Evolutionary conservation across 768 basidiomycete genomes (phyloP).

Genomic region (Trametes cinnabarina): DNA sequence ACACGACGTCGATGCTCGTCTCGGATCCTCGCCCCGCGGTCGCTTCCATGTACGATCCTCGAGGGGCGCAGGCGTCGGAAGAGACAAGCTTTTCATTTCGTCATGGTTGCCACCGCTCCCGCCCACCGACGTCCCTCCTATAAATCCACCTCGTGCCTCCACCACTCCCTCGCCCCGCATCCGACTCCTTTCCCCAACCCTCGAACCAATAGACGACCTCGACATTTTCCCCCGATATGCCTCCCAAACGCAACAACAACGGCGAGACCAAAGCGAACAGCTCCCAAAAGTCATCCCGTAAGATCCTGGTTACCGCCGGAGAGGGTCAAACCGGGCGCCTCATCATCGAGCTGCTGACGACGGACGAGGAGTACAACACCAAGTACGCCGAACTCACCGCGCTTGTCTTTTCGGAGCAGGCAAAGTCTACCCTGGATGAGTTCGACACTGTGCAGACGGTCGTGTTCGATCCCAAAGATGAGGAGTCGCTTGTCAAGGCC

Average conservation of each 20-base stretch:
- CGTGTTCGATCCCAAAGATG: constrained; percentile 20
- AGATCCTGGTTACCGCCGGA: constrained; percentile 24
- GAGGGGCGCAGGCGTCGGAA: neutral
- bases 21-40: neutral
- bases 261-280: neutral
- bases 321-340: constrained; percentile 33
- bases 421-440: constrained; percentile 18
- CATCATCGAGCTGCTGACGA: constrained; percentile 29
- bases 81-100: neutral
- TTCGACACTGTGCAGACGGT: constrained; percentile 17
- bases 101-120: neutral
- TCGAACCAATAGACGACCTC: neutral
- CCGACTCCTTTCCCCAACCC: neutral
- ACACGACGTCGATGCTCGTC: neutral
- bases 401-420: constrained; percentile 23
- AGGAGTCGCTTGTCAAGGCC: constrained; percentile 16
- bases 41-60: neutral
- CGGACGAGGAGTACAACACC: constrained; percentile 22
- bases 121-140: neutral
- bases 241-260: constrained; percentile 15
- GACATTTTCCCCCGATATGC: constrained; percentile 1
- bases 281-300: constrained; percentile 17
- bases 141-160: neutral
- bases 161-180: neutral
- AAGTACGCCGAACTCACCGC: constrained; percentile 24